Percentiles rank a stretch among this genome's conserved stretches.
phyloP scores from a whole-genome alignment of 768 basidiomycete species.

The Boletus sp. region DNA sequence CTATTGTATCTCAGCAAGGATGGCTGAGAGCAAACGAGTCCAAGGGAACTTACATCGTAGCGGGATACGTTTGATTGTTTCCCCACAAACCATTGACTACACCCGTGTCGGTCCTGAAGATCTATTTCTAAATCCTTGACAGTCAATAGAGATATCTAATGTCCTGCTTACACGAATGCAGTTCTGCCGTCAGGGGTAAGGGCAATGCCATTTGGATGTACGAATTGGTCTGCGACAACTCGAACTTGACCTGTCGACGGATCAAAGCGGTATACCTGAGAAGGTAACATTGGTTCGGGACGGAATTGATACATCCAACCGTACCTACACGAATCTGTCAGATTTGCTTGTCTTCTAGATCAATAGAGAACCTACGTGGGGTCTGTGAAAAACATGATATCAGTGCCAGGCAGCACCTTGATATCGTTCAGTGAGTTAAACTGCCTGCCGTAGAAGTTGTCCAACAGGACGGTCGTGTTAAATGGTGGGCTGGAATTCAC shows the following conservation, averaged over 20 bases:
- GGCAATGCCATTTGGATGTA: constrained; percentile 65
- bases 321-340: constrained; percentile 40
- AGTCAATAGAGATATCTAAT: neutral
- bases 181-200: constrained; percentile 62
- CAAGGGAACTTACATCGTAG: constrained; percentile 58
- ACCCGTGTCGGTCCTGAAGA: constrained; percentile 31
- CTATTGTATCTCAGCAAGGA: constrained; percentile 30
- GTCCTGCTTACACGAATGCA: constrained; percentile 53
- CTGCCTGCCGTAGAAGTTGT: constrained; percentile 77
- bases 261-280: constrained; percentile 18
- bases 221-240: neutral
- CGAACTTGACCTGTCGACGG: neutral
- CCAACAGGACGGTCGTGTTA: constrained; percentile 64
- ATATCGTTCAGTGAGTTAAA: constrained; percentile 83
- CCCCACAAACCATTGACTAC: constrained; percentile 41
- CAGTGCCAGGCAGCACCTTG: constrained; percentile 64
- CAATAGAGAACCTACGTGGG: constrained; percentile 42
- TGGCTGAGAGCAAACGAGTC: neutral
- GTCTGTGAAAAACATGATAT: constrained; percentile 75
- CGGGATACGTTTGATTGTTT: constrained; percentile 54
- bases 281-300: constrained; percentile 49
- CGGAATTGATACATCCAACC: constrained; percentile 67
- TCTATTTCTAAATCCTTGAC: constrained; percentile 10
- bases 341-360: no score
- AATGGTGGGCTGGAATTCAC: constrained; percentile 63